Evolutionary conservation across 331 rosid genomes (phyloP).

Genomic region (Pyracantha coccinea): DNA sequence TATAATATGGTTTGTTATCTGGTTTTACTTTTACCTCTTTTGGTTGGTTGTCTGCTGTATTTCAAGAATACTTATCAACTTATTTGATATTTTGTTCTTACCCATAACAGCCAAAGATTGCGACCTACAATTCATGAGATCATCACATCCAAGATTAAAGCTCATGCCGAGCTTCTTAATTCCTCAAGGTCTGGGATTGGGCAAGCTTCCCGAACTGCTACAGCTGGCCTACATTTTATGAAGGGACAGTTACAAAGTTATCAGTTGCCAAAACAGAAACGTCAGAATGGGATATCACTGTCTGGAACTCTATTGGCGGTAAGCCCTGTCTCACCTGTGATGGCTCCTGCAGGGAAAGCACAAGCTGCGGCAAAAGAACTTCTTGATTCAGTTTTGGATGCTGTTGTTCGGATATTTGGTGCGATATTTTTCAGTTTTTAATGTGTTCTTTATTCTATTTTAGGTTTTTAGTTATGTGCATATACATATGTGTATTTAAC

Average conservation of each 20-base stretch:
- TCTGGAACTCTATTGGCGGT: slow-evolving; percentile 77
- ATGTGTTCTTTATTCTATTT: not conserved
- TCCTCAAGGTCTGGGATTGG: slow-evolving; percentile 58
- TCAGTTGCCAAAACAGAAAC: slow-evolving; percentile 81
- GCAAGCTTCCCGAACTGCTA: slow-evolving; percentile 44
- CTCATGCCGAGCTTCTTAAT: slow-evolving; percentile 57
- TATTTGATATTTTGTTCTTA: slow-evolving; percentile 19
- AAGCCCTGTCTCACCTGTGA: slow-evolving; percentile 94
- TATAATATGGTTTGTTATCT: slow-evolving; percentile 72
- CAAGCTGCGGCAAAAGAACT: slow-evolving; percentile 84
- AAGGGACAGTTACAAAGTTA: slow-evolving; percentile 79
- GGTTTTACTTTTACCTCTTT: not conserved
- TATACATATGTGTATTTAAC: not conserved
- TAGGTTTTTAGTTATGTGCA: not conserved
- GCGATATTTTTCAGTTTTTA: slow-evolving; percentile 10
- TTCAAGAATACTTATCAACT: slow-evolving; percentile 16
- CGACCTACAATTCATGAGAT: slow-evolving; percentile 90
- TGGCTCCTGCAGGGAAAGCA: slow-evolving; percentile 94
- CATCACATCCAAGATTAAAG: slow-evolving; percentile 83
- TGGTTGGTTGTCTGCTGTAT: not conserved
- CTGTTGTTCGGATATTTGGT: slow-evolving; percentile 84
- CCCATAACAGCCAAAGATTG: slow-evolving; percentile 76
- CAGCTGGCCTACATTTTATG: slow-evolving; percentile 52
- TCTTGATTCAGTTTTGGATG: slow-evolving; percentile 80
- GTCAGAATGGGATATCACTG: slow-evolving; percentile 71